Evolutionary conservation across 768 basidiomycete species (phyloP), one percentile per base, ranked within the genome.

Genomic region (Tulasnella sp.): DNA sequence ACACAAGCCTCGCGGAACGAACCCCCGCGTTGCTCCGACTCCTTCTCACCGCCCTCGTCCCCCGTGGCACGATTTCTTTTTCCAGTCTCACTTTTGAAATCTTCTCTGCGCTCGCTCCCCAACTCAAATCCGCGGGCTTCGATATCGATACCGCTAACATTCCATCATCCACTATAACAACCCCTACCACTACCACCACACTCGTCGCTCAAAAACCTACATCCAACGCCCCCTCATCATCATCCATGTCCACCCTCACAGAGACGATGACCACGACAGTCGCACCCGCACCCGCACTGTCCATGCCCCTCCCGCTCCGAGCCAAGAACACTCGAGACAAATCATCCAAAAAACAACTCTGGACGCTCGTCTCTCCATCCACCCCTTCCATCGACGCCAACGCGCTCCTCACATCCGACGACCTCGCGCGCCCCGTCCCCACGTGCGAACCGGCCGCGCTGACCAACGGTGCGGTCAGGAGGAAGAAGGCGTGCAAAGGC

Each of bases 401-500:
- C 19, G 67, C 73, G 3, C 69, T 75, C 22, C 68, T 76, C 12
- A 71, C 73, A 11, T 66, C 71, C 8, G 69, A 68, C 43, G 76
- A 77, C 63, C 69, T 72, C 55, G 65, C 63, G 22, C 68, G 73
- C 11, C 75, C 75, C 12, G 68, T 67, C 49, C 72, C 71, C 62
- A 63, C 69, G 10, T 67, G 64, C 53, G 64, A 62, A 38, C 63
- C 63, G 15, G 19, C 62, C 49, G 69, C 22, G 52, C 34, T 38
- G 7, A 5, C 34, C 34, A 15, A 38, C 15, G 70, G 45, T 46
- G 76, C 76, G 12, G 78, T 81, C n/a, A 76, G 85, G 63, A 75
- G 86, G 65, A 91, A 87, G 76, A 85, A 83, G 69, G 94, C 96
- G 29, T 99, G 96, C 79, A 97, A 97, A 74, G 82, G 81, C 68